Conservation (phyloP, 345 rosid species). For the Turritis glabra region DNA sequence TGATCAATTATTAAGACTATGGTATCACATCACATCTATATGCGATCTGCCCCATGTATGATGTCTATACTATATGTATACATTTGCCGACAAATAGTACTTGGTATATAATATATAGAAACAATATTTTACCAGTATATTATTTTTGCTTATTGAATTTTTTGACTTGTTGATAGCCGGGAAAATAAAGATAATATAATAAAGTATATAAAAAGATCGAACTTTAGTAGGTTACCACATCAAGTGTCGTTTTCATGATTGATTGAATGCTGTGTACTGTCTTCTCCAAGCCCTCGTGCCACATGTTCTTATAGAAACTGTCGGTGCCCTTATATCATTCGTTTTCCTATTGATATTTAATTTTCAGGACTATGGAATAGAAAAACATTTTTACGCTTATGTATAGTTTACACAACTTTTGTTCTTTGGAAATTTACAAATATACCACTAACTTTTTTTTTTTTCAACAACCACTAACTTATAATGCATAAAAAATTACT, state of each 20-base stretch:
- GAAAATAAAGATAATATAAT: neutral
- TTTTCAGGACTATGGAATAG: neutral
- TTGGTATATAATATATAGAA: neutral
- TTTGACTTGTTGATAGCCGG: conserved; percentile 15
- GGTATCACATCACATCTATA: conserved; percentile 20
- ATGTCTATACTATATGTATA: conserved; percentile 24
- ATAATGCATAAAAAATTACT: neutral
- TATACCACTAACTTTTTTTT: neutral
- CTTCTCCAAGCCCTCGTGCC: conserved; percentile 40
- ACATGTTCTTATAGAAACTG: conserved; percentile 45
- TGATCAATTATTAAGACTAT: conserved; percentile 25
- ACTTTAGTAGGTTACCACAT: conserved; percentile 40
- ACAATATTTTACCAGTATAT: neutral
- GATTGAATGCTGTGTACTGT: conserved; percentile 34
- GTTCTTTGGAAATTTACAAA: neutral
- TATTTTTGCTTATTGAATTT: neutral
- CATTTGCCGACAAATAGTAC: conserved; percentile 39
- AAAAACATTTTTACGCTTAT: neutral
- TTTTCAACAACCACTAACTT: no score
- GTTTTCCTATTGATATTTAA: neutral
- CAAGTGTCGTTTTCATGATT: conserved; percentile 45
- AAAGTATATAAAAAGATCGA: conserved; percentile 4
- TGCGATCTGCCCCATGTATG: conserved; percentile 1
- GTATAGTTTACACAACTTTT: neutral
- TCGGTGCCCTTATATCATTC: conserved; percentile 42